Conservation (phyloP, 179 eudicot genomes). For the Camellia oleifera region DNA sequence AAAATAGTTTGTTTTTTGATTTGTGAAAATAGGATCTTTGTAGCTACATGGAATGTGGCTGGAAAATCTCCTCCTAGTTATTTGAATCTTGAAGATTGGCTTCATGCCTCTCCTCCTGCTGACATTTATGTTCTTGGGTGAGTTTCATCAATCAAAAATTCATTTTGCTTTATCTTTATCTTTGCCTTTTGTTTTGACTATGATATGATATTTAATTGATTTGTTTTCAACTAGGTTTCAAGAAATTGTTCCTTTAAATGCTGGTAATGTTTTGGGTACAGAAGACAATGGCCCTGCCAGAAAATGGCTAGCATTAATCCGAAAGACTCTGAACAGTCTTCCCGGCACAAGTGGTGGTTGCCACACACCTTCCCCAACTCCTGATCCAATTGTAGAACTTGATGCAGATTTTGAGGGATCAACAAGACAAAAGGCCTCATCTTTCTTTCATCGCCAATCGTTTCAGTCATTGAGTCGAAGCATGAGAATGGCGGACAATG, state of each 20-base stretch:
- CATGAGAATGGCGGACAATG: conserved; percentile 57
- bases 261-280: conserved; percentile 85
- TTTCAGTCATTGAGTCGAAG: conserved; percentile 68
- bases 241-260: conserved; percentile 88
- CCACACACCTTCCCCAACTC: conserved; percentile 57
- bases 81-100: conserved; percentile 90
- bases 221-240: conserved; percentile 63
- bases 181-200: background rate
- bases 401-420: conserved; percentile 71
- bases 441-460: conserved; percentile 62
- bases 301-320: conserved; percentile 73
- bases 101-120: conserved; percentile 85
- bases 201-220: conserved; percentile 12
- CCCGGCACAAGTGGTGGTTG: conserved; percentile 53
- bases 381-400: conserved; percentile 60
- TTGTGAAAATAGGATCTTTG: conserved; percentile 56
- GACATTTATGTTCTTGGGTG: conserved; percentile 88
- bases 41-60: conserved; percentile 93
- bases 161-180: background rate
- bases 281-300: conserved; percentile 87
- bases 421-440: conserved; percentile 47
- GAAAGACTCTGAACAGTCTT: conserved; percentile 64
- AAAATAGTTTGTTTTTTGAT: background rate
- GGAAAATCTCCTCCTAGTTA: conserved; percentile 85
- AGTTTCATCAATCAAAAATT: conserved; percentile 14